Conservation (phyloP, 148 eudicot genomes). For the Tetragonia tetragonoides region DNA sequence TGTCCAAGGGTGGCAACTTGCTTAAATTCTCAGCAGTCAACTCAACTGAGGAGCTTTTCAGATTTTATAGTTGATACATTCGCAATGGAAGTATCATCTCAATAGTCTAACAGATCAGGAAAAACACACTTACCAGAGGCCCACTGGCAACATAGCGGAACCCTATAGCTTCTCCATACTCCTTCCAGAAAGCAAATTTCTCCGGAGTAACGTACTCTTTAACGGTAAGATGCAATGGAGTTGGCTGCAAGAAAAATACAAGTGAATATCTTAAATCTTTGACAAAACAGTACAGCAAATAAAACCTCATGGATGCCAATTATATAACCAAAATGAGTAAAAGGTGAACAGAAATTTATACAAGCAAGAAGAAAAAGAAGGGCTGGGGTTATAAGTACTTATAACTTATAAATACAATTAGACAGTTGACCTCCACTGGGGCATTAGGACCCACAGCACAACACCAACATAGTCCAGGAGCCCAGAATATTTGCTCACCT, state of each 20-base stretch:
- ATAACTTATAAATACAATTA: neutral
- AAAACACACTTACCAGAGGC: conserved; percentile 64
- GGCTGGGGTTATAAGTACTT: neutral
- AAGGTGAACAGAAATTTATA: neutral
- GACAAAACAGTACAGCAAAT: neutral
- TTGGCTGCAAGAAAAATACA: conserved; percentile 60
- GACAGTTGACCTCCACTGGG: neutral
- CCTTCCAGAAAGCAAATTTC: conserved; percentile 85
- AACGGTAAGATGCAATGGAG: conserved; percentile 90
- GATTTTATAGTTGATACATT: neutral
- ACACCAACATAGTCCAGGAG: neutral
- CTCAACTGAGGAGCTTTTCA: neutral
- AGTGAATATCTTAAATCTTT: neutral
- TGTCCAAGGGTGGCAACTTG: no score
- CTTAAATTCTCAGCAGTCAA: neutral
- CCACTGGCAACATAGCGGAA: conserved; percentile 98
- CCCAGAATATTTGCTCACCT: conserved; percentile 33
- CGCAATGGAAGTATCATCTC: neutral
- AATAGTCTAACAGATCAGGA: neutral
- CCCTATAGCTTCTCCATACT: conserved; percentile 88
- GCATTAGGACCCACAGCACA: neutral
- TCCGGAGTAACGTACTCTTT: conserved; percentile 89
- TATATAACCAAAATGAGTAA: neutral
- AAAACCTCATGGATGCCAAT: neutral
- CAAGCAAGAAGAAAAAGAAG: neutral